Conservation (phyloP, 495 filamentous ascomycete species). For the Aspergillus haitiensis region DNA sequence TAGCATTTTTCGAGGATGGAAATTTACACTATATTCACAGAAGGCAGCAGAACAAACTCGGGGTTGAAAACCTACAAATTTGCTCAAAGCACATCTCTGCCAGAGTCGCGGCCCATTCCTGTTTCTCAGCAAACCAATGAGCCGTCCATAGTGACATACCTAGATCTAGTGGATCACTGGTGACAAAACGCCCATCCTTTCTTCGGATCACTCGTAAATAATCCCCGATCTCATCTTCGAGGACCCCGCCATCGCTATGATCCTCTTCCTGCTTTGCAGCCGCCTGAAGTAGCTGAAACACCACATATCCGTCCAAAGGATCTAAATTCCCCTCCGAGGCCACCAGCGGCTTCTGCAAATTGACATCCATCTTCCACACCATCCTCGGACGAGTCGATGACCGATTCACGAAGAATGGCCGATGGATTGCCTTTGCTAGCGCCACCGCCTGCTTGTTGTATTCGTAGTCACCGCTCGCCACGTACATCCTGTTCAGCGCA, state of each 20-base stretch:
- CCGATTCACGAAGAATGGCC: slow-evolving; percentile 51
- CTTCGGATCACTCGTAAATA: slow-evolving; percentile 57
- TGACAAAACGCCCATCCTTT: slow-evolving; percentile 50
- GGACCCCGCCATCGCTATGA: slow-evolving; percentile 26
- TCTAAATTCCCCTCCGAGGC: slow-evolving; percentile 60
- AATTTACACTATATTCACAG: not conserved
- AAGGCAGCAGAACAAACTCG: not conserved
- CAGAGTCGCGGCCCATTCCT: slow-evolving; percentile 53
- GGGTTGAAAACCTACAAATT: slow-evolving; percentile 34
- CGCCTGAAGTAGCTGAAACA: slow-evolving; percentile 55
- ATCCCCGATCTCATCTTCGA: slow-evolving; percentile 56
- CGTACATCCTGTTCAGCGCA: slow-evolving; percentile 58
- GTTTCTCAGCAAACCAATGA: slow-evolving; percentile 55
- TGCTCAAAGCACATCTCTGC: slow-evolving; percentile 45
- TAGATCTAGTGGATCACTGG: slow-evolving; percentile 58
- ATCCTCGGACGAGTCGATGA: slow-evolving; percentile 43
- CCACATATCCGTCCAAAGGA: slow-evolving; percentile 60
- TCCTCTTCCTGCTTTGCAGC: slow-evolving; percentile 31
- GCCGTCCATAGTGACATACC: slow-evolving; percentile 67
- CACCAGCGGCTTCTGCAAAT: slow-evolving; percentile 53
- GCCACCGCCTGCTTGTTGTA: slow-evolving; percentile 59
- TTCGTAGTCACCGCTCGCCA: slow-evolving; percentile 48
- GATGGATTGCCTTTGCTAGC: slow-evolving; percentile 60
- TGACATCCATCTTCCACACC: slow-evolving; percentile 63
- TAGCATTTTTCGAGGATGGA: too few relatives aligned